phyloP scores from a whole-genome alignment of 345 rosid genomes.

The Moringa oleifera region DNA sequence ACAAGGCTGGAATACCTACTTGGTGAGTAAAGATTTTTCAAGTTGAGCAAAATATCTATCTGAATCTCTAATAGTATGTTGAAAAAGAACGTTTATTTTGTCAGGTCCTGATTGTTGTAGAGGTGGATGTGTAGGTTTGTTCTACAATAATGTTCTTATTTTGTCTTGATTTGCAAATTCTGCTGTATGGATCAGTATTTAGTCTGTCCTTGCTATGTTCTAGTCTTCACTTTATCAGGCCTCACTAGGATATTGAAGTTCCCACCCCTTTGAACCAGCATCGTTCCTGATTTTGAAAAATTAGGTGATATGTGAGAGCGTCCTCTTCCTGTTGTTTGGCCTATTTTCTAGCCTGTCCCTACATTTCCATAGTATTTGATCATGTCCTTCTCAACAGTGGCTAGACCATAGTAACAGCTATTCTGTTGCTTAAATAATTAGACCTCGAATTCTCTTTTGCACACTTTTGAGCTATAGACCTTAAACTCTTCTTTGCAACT shows the following conservation, averaged over 20 bases:
- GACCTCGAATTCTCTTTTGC: too few species aligned
- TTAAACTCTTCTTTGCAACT: not conserved
- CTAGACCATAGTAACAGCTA: not conserved
- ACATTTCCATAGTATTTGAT: not conserved
- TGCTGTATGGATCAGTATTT: too few species aligned
- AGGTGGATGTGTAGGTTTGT: not conserved
- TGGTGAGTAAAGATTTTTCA: conserved; percentile 34
- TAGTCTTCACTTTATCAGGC: not conserved
- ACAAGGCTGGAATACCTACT: conserved; percentile 61
- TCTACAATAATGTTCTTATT: not conserved
- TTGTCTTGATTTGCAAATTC: not conserved
- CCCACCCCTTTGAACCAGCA: not conserved
- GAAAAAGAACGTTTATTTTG: not conserved
- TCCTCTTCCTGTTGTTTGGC: not conserved
- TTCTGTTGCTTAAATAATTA: not conserved
- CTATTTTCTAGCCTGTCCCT: not conserved
- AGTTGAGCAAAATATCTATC: conserved; percentile 3
- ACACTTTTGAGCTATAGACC: too few species aligned
- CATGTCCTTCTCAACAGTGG: not conserved
- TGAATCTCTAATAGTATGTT: not conserved
- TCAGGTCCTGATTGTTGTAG: not conserved
- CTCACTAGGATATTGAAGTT: not conserved
- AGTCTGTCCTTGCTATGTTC: not conserved
- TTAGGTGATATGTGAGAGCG: not conserved
- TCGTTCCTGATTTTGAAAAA: not conserved